phyloP scores from a whole-genome alignment of 768 basidiomycete species.

The Gloeophyllum trabeum region DNA sequence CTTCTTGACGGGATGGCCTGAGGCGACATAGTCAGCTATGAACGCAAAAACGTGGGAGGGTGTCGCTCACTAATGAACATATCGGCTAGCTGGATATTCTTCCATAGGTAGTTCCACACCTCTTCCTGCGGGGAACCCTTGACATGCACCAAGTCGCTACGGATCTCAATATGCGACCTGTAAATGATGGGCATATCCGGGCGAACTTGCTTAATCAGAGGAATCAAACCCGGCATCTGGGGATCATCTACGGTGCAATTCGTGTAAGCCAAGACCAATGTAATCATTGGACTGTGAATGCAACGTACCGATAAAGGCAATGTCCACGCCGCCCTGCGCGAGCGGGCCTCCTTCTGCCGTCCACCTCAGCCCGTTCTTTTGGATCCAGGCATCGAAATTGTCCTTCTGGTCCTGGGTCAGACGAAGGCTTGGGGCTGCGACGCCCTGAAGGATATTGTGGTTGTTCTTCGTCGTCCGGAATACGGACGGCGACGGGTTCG shows the following conservation, averaged over 20 bases:
- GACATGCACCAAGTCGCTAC: slow-evolving; percentile 76
- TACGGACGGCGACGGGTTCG: slow-evolving; percentile 79
- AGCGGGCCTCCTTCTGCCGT: slow-evolving; percentile 77
- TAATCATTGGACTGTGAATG: slow-evolving; percentile 1
- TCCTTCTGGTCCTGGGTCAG: slow-evolving; percentile 72
- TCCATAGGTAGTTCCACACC: slow-evolving; percentile 94
- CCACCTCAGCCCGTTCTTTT: slow-evolving; percentile 85
- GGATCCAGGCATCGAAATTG: slow-evolving; percentile 79
- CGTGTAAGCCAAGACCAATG: slow-evolving; percentile 6
- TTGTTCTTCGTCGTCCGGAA: slow-evolving; percentile 95
- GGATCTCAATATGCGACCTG: slow-evolving; percentile 92
- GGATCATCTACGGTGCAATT: slow-evolving; percentile 50
- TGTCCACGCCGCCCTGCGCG: slow-evolving; percentile 71
- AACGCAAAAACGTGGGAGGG: slow-evolving; percentile 25
- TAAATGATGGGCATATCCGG: slow-evolving; percentile 87
- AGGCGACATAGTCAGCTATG: slow-evolving; percentile 19
- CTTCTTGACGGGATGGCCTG: slow-evolving; percentile 87
- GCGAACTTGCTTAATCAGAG: slow-evolving; percentile 75
- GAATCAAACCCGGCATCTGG: slow-evolving; percentile 93
- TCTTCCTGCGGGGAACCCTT: slow-evolving; percentile 78
- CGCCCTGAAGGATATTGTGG: slow-evolving; percentile 92
- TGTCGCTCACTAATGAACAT: slow-evolving; percentile 91
- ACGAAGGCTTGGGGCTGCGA: slow-evolving; percentile 67
- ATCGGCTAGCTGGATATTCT: slow-evolving; percentile 83
- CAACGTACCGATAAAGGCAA: slow-evolving; percentile 73